These are phyloP conservation scores for Plenodomus lindquistii DNA, from an alignment of 2,329 filamentous ascomycete species.

Conservation along the genomic window DNA sequence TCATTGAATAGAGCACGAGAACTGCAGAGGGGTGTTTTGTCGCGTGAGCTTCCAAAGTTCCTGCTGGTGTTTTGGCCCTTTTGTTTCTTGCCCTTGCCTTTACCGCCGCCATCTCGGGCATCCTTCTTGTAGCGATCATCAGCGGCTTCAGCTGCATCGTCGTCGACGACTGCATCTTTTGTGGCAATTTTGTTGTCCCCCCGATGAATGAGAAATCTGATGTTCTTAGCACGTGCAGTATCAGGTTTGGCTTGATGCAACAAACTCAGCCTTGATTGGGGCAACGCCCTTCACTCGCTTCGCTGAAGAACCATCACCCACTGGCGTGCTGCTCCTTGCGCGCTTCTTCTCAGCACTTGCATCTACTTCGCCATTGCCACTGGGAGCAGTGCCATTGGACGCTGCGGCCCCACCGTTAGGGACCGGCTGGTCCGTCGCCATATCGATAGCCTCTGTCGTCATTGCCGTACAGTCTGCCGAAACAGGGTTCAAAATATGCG, in stretches of 20 bases:
- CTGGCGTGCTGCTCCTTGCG: conserved; percentile 40
- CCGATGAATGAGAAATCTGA: conserved; percentile 40
- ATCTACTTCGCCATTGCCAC: conserved; percentile 30
- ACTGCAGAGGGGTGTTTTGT: conserved; percentile 76
- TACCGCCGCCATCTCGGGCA: conserved; percentile 40
- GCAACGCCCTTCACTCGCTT: conserved; percentile 60
- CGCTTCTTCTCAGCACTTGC: conserved; percentile 36
- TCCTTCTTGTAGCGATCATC: conserved; percentile 51
- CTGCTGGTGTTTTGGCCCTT: conserved; percentile 83
- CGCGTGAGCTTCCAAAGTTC: conserved; percentile 77
- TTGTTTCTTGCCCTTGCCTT: conserved; percentile 58
- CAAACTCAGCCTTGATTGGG: conserved; percentile 73
- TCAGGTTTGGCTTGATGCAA: conserved; percentile 4
- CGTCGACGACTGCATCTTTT: conserved; percentile 46
- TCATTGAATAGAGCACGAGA: conserved; percentile 73
- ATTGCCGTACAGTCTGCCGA: conserved; percentile 5
- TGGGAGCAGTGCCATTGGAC: conserved; percentile 18
- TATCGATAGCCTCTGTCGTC: conserved; percentile 19
- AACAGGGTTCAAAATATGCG: conserved; percentile 7
- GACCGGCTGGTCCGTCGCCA: conserved; percentile 10
- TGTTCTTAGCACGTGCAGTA: conserved; percentile 20
- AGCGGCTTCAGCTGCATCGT: conserved; percentile 63
- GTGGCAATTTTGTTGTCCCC: conserved; percentile 28
- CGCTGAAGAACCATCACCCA: conserved; percentile 26
- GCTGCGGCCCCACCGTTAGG: conserved; percentile 14